Evolutionary conservation across 208 protist species (phyloP).

Genomic region (Leishmania guyanensis): DNA sequence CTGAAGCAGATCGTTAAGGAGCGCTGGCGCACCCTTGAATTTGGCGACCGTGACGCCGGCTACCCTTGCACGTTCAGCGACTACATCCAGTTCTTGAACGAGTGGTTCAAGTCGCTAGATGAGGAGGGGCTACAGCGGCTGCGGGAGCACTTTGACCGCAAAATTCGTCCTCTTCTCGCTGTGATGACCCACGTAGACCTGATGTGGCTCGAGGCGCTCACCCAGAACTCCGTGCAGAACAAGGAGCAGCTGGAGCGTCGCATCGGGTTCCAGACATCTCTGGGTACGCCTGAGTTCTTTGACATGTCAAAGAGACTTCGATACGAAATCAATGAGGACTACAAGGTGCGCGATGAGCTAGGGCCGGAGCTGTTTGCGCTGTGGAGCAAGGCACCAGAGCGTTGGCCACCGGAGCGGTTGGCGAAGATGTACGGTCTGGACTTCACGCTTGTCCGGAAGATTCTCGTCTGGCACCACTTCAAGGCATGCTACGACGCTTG

Average conservation of each 20-base stretch:
- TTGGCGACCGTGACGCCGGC: slow-evolving; percentile 87
- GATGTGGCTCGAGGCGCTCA: slow-evolving; percentile 91
- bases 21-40: slow-evolving; percentile 91
- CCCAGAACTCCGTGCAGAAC: slow-evolving; percentile 88
- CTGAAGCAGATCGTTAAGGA: slow-evolving; percentile 88
- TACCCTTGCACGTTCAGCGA: slow-evolving; percentile 92
- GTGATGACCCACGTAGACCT: slow-evolving; percentile 93
- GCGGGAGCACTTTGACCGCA: slow-evolving; percentile 92
- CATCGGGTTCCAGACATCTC: slow-evolving; percentile 90
- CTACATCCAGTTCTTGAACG: slow-evolving; percentile 94
- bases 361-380: slow-evolving; percentile 93
- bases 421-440: slow-evolving; percentile 95
- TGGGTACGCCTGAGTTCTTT: slow-evolving; percentile 94
- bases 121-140: slow-evolving; percentile 91
- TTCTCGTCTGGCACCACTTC: slow-evolving; percentile 94
- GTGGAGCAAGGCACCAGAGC: slow-evolving; percentile 93
- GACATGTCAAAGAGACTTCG: slow-evolving; percentile 92
- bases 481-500: slow-evolving; percentile 95
- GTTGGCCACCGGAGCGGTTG: slow-evolving; percentile 93
- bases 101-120: slow-evolving; percentile 94
- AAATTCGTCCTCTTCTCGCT: slow-evolving; percentile 89
- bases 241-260: slow-evolving; percentile 87
- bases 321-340: slow-evolving; percentile 95
- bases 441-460: slow-evolving; percentile 91
- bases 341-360: slow-evolving; percentile 94